phyloP scores from a whole-genome alignment of 257 asterid genomes.

The Solanum rostratum region DNA sequence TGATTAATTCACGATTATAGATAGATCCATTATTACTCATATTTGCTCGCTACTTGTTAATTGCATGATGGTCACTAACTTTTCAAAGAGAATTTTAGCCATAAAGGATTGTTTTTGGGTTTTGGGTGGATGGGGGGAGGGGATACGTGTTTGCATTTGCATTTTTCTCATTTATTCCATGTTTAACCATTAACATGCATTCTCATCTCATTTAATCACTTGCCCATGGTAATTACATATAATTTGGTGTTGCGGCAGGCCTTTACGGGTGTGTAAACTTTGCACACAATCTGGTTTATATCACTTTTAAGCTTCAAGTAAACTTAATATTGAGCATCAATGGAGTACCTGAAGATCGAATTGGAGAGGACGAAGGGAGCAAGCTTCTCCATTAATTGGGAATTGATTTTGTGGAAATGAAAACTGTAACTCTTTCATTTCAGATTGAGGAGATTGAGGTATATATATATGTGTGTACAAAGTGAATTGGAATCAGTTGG shows the following conservation, averaged over 20 bases:
- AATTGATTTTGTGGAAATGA: too few relatives aligned
- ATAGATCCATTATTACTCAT: background rate
- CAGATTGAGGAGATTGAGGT: too few relatives aligned
- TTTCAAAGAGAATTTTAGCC: background rate
- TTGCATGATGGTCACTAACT: background rate
- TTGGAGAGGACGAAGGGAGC: too few relatives aligned
- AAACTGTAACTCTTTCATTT: too few relatives aligned
- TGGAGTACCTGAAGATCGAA: too few relatives aligned
- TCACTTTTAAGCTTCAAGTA: too few relatives aligned
- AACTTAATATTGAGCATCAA: too few relatives aligned
- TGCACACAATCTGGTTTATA: background rate
- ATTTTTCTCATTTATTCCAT: background rate
- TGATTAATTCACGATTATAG: background rate
- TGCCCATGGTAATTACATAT: background rate
- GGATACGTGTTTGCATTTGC: too few relatives aligned
- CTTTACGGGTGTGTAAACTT: background rate
- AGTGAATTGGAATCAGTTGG: too few relatives aligned
- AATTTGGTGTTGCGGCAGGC: background rate
- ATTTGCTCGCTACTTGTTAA: background rate
- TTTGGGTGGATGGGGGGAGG: background rate
- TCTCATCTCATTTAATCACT: background rate
- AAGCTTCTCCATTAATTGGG: too few relatives aligned
- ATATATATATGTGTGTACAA: too few relatives aligned
- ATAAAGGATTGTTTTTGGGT: background rate
- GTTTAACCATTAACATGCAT: background rate